Conservation (phyloP, 352 stramenopile species). For the Globisporangium splendens region DNA sequence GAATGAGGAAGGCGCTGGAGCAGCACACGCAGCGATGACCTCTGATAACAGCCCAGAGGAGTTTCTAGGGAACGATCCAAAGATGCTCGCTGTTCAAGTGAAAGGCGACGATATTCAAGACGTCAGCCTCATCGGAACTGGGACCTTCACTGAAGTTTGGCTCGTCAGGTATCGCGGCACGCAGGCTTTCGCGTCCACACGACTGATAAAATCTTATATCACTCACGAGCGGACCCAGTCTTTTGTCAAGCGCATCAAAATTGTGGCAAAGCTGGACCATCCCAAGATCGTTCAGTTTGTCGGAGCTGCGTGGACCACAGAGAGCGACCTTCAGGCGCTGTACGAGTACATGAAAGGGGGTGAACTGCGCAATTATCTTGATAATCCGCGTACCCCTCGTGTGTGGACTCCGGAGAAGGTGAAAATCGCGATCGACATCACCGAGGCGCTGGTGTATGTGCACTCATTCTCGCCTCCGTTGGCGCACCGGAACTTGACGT, state of each 20-base stretch:
- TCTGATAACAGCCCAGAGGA: not conserved
- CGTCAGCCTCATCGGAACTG: not conserved
- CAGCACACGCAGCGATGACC: not conserved
- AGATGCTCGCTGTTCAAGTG: not conserved
- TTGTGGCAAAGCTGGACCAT: not conserved
- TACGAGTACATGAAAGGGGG: no score
- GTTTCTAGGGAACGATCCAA: not conserved
- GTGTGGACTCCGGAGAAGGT: conserved; percentile 6
- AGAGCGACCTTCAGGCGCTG: conserved; percentile 3
- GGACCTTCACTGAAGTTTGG: conserved; percentile 1
- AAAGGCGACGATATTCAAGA: conserved; percentile 1
- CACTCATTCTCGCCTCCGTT: conserved; percentile 19
- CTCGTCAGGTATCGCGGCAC: not conserved
- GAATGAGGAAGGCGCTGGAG: no score
- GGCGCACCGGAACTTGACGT: conserved; percentile 17
- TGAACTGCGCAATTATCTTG: conserved; percentile 40
- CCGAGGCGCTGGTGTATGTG: conserved; percentile 13
- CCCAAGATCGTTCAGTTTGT: conserved; percentile 4
- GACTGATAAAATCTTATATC: not conserved
- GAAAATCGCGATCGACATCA: conserved; percentile 19
- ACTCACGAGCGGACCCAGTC: not conserved
- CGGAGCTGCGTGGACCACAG: conserved; percentile 5
- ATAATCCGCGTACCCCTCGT: not conserved
- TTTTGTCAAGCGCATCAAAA: not conserved
- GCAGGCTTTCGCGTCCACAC: not conserved